Percentiles rank a stretch among this genome's conserved stretches.
Evolutionary conservation across 129 eudicot species (phyloP).

Genomic region (Flaveria robusta): DNA sequence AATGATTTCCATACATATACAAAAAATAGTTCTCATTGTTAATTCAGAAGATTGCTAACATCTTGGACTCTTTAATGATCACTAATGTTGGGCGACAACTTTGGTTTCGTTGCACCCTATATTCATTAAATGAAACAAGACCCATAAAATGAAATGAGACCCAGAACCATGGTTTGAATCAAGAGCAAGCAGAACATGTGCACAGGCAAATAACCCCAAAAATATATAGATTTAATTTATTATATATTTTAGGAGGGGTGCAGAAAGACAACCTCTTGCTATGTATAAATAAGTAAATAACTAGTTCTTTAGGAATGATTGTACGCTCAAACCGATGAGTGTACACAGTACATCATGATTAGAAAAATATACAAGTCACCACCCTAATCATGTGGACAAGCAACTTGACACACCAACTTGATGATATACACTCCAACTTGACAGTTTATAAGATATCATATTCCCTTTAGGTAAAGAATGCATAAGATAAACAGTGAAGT

Average conservation of each 20-base stretch:
- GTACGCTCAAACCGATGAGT: background rate
- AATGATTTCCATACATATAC: background rate
- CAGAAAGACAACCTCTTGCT: background rate
- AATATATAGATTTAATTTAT: background rate
- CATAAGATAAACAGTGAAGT: background rate
- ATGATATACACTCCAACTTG: slow-evolving; percentile 6
- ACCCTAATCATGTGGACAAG: background rate
- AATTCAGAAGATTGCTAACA: background rate
- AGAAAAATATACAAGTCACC: background rate
- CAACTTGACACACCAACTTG: background rate
- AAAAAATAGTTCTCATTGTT: background rate
- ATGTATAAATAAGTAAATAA: background rate
- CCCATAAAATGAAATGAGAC: background rate
- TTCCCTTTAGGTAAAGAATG: background rate
- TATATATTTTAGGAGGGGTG: background rate
- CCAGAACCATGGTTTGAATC: background rate
- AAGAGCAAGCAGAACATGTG: background rate
- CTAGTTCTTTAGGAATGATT: background rate
- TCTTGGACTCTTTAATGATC: background rate
- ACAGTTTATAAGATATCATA: background rate
- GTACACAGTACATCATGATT: background rate
- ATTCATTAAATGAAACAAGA: background rate
- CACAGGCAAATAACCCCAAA: background rate
- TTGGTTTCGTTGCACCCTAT: background rate
- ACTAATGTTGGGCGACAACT: background rate